Evolutionary conservation across 805 yeast species (phyloP).

Genomic region (Candida maris): DNA sequence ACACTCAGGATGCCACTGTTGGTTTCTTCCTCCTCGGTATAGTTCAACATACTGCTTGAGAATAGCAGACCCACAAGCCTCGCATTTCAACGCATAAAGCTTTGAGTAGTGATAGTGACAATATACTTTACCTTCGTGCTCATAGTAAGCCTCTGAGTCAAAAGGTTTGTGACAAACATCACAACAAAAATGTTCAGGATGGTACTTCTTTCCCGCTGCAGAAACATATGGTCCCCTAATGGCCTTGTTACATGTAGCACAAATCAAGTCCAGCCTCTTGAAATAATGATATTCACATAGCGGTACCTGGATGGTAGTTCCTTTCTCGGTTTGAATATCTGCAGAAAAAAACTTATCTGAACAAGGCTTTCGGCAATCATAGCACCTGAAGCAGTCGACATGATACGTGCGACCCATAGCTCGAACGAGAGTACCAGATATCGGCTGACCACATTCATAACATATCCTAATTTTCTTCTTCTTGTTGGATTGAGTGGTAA

Average conservation of each 20-base stretch:
- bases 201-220: constrained; percentile 88
- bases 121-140: constrained; percentile 75
- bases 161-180: constrained; percentile 80
- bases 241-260: constrained; percentile 80
- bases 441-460: constrained; percentile 48
- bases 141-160: constrained; percentile 91
- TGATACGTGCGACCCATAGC: constrained; percentile 81
- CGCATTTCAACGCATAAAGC: constrained; percentile 81
- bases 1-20: constrained; percentile 99
- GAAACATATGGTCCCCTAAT: constrained; percentile 91
- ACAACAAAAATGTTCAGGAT: constrained; percentile 93
- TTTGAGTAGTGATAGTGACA: constrained; percentile 93
- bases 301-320: constrained; percentile 44
- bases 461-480: constrained; percentile 39
- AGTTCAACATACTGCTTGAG: constrained; percentile 93
- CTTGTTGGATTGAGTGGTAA: too few relatives aligned
- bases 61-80: constrained; percentile 89
- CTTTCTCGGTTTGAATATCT: constrained; percentile 38
- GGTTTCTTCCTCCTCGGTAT: constrained; percentile 83
- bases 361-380: constrained; percentile 78
- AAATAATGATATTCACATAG: constrained; percentile 93
- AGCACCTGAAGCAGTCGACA: constrained; percentile 81
- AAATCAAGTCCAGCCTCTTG: constrained; percentile 77
- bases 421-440: constrained; percentile 76
- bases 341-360: constrained; percentile 86